These are phyloP conservation scores for Aspergillus baeticus DNA, from an alignment of 495 filamentous ascomycete species.

Conservation along the genomic window DNA sequence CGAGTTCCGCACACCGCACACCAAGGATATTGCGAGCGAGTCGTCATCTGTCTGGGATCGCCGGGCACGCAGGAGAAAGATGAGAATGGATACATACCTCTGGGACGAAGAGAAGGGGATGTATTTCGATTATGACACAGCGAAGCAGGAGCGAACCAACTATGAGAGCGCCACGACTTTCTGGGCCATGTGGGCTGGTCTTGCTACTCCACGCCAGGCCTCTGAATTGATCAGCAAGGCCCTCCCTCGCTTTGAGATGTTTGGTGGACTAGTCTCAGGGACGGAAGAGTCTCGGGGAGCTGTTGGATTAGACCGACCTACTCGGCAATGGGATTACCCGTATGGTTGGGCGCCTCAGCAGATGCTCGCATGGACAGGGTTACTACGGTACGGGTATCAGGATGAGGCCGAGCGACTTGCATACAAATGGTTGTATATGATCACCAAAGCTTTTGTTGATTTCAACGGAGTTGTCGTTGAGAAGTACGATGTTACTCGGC, in stretches of 20 bases:
- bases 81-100: slow-evolving; percentile 80
- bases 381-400: slow-evolving; percentile 85
- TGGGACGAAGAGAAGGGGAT: slow-evolving; percentile 91
- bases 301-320: slow-evolving; percentile 78
- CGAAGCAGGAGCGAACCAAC: slow-evolving; percentile 67
- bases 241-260: slow-evolving; percentile 80
- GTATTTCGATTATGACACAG: slow-evolving; percentile 95
- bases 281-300: slow-evolving; percentile 82
- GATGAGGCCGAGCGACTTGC: slow-evolving; percentile 83
- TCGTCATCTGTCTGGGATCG: slow-evolving; percentile 87
- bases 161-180: slow-evolving; percentile 91
- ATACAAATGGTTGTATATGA: slow-evolving; percentile 97
- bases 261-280: slow-evolving; percentile 85
- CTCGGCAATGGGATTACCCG: slow-evolving; percentile 97
- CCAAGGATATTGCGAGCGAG: slow-evolving; percentile 62
- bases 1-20: slow-evolving; percentile 65
- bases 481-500: slow-evolving; percentile 94
- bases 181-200: slow-evolving; percentile 95
- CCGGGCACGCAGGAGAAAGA: slow-evolving; percentile 73
- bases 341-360: slow-evolving; percentile 99
- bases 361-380: slow-evolving; percentile 93
- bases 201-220: slow-evolving; percentile 77
- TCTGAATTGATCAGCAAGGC: slow-evolving; percentile 69
- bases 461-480: slow-evolving; percentile 98
- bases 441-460: slow-evolving; percentile 93